A percentile compares a stretch with the other conserved stretches of the same genome.
Evolutionary conservation across 176 grass and related monocot genomes (phyloP).

Genomic region (Tillandsia leiboldiana): DNA sequence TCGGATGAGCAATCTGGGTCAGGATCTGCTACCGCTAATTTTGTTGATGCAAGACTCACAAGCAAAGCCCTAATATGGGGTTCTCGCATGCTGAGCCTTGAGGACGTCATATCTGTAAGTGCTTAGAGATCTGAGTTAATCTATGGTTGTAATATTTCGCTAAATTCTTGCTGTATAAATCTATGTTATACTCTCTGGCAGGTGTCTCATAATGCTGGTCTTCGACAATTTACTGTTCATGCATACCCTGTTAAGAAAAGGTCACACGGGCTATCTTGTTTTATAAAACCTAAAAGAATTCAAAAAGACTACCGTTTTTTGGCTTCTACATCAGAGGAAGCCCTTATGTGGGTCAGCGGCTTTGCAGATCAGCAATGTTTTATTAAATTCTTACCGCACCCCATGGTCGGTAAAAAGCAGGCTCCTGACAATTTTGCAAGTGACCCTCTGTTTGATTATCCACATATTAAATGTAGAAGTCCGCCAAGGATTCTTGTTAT

Average conservation of each 20-base stretch:
- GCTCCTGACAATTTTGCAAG: constrained; percentile 37
- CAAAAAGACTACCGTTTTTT: constrained; percentile 76
- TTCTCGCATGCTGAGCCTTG: constrained; percentile 55
- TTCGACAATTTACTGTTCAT: constrained; percentile 69
- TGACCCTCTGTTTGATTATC: constrained; percentile 57
- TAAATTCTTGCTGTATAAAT: constrained; percentile 9
- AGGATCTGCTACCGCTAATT: constrained; percentile 35
- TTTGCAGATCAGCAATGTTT: constrained; percentile 87
- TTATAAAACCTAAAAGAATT: constrained; percentile 53
- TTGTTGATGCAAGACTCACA: constrained; percentile 62
- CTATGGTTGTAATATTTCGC: constrained; percentile 11
- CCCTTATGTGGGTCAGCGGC: constrained; percentile 64
- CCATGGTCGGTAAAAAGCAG: constrained; percentile 45
- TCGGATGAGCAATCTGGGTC: constrained; percentile 30
- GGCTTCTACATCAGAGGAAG: constrained; percentile 60
- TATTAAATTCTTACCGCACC: constrained; percentile 54
- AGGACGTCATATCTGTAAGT: constrained; percentile 91
- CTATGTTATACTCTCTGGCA: constrained; percentile 29
- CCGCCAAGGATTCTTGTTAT: constrained; percentile 78
- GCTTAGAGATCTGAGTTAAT: neutral
- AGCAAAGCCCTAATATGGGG: constrained; percentile 95
- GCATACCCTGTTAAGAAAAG: constrained; percentile 66
- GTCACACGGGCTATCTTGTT: constrained; percentile 53
- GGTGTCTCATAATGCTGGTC: constrained; percentile 68
- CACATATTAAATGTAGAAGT: constrained; percentile 72